A percentile compares a stretch with the other conserved stretches of the same genome.
Evolutionary conservation across 441 rosid genomes (phyloP).

Genomic region (Gossypium trilobum): DNA sequence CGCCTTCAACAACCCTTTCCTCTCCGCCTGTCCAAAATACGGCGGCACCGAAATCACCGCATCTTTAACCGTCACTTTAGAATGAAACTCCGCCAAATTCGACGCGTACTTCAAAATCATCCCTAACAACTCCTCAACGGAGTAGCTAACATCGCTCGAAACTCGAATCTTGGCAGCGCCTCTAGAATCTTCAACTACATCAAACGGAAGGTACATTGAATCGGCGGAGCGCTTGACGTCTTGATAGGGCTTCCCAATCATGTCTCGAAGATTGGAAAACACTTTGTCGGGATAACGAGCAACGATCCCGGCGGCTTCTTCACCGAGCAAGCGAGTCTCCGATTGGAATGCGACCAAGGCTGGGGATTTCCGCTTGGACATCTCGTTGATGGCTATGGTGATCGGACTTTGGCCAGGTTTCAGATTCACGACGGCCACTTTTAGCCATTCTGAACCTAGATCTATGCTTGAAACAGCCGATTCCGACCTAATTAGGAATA

Average conservation of each 20-base stretch:
- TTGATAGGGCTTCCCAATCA: conserved; percentile 76
- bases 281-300: conserved; percentile 84
- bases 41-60: conserved; percentile 78
- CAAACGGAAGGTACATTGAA: conserved; percentile 62
- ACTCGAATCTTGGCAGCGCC: conserved; percentile 55
- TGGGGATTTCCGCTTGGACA: conserved; percentile 94
- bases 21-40: conserved; percentile 88
- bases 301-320: conserved; percentile 84
- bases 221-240: conserved; percentile 50
- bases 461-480: conserved; percentile 86
- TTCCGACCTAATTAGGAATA: conserved; percentile 35
- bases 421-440: conserved; percentile 83
- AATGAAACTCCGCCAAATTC: conserved; percentile 69
- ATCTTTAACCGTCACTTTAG: conserved; percentile 59
- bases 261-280: conserved; percentile 65
- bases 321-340: conserved; percentile 62
- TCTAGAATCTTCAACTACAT: conserved; percentile 64
- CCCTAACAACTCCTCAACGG: conserved; percentile 80
- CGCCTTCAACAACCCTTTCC: conserved; percentile 75
- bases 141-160: conserved; percentile 43
- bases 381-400: conserved; percentile 85
- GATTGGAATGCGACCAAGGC: conserved; percentile 79
- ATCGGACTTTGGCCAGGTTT: conserved; percentile 84
- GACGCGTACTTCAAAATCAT: conserved; percentile 69
- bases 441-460: conserved; percentile 94